Evolutionary conservation across 805 yeast species (phyloP).

Genomic region (Ogataea neopini): DNA sequence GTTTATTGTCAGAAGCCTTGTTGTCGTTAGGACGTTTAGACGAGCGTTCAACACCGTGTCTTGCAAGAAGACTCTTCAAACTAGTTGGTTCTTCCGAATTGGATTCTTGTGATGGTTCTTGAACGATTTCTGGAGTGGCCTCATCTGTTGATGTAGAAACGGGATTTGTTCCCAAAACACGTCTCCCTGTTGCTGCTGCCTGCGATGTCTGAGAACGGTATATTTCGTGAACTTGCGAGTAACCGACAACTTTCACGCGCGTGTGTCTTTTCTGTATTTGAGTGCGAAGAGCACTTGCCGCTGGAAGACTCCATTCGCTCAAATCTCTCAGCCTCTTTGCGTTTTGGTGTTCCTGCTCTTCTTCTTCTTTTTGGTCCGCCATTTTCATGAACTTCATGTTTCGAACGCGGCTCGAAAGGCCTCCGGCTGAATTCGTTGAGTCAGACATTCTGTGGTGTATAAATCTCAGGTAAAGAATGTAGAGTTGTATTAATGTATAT

Average conservation of each 20-base stretch:
- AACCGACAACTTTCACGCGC: slow-evolving; percentile 31
- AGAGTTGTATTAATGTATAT: not conserved
- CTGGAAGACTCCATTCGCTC: slow-evolving; percentile 54
- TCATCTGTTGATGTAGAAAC: not conserved
- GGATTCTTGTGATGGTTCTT: not conserved
- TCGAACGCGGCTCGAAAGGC: slow-evolving; percentile 68
- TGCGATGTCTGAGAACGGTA: slow-evolving; percentile 7
- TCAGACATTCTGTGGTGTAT: slow-evolving; percentile 10
- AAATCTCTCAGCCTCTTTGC: slow-evolving; percentile 40
- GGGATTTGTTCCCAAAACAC: slow-evolving; percentile 12
- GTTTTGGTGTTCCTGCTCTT: slow-evolving; percentile 35
- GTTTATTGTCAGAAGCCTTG: slow-evolving; percentile 6
- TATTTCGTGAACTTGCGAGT: slow-evolving; percentile 25
- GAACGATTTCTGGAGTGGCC: not conserved
- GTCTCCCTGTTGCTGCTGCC: slow-evolving; percentile 27
- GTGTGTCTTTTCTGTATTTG: slow-evolving; percentile 18
- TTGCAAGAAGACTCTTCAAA: slow-evolving; percentile 7
- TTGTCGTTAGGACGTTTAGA: slow-evolving; percentile 5
- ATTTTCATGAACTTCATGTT: slow-evolving; percentile 77
- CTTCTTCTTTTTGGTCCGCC: slow-evolving; percentile 39
- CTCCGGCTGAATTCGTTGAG: slow-evolving; percentile 29
- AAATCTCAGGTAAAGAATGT: not conserved
- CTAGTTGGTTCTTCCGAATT: not conserved
- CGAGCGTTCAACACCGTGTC: slow-evolving; percentile 2
- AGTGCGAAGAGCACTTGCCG: slow-evolving; percentile 29